phyloP scores from a whole-genome alignment of 257 asterid genomes.

The Fraxinus quadrangulata region DNA sequence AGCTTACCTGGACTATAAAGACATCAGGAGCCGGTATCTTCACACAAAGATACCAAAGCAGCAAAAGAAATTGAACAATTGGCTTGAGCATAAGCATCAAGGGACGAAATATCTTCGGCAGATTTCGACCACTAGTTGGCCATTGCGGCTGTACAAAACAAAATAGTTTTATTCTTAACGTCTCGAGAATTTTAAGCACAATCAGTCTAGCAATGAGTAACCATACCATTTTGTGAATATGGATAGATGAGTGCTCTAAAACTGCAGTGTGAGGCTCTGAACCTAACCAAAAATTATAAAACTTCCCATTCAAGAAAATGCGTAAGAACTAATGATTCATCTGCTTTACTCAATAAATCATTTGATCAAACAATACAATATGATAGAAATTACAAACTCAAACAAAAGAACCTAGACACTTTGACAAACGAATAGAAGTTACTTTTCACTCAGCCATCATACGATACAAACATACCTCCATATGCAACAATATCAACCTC shows the following conservation, averaged over 20 bases:
- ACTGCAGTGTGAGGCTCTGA: conserved; percentile 82
- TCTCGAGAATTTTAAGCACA: conserved; percentile 16
- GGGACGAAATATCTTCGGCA: conserved; percentile 76
- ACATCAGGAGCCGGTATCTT: conserved; percentile 90
- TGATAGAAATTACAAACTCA: conserved; percentile 17
- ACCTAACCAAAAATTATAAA: conserved; percentile 52
- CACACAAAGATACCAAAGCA: conserved; percentile 86
- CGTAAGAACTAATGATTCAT: not conserved
- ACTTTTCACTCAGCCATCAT: conserved; percentile 11
- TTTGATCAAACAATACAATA: conserved; percentile 19
- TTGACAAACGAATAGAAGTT: conserved; percentile 20
- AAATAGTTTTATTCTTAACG: conserved; percentile 24
- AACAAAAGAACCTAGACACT: conserved; percentile 8
- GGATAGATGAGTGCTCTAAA: conserved; percentile 65
- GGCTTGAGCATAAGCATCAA: conserved; percentile 76
- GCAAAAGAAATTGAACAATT: conserved; percentile 73
- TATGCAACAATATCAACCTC: conserved; percentile 90
- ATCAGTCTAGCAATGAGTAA: conserved; percentile 24
- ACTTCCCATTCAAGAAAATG: conserved; percentile 24
- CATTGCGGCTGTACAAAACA: conserved; percentile 67
- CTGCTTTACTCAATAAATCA: not conserved
- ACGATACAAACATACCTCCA: conserved; percentile 65
- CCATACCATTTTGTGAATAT: conserved; percentile 78
- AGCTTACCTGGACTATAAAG: conserved; percentile 88
- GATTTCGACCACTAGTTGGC: conserved; percentile 63